Percentiles rank a stretch among this genome's conserved stretches.
Conservation (phyloP, 495 filamentous ascomycete genomes). For the Lasiosphaeriaceae sp. region DNA sequence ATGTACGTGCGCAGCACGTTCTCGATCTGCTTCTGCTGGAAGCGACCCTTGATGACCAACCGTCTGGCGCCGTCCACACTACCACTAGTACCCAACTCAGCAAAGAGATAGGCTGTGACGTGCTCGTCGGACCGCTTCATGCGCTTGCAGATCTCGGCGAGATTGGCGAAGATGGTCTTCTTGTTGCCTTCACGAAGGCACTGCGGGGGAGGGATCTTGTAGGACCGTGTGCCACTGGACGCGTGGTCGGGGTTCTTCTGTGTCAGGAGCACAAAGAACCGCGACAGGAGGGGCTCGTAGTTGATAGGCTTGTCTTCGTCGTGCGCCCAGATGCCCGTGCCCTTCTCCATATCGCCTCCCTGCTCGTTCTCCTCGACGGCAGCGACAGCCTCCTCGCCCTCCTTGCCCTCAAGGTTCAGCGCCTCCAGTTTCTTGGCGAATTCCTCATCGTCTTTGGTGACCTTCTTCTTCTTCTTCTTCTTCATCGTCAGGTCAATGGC, state of each 20-base stretch:
- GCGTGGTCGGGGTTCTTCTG: constrained; percentile 93
- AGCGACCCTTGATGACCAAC: constrained; percentile 96
- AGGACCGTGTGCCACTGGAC: constrained; percentile 80
- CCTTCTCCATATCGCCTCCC: constrained; percentile 76
- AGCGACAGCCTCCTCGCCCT: constrained; percentile 45
- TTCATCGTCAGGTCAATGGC: constrained; percentile 66
- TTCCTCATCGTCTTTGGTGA: constrained; percentile 58
- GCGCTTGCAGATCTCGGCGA: constrained; percentile 55
- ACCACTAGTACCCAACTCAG: constrained; percentile 94
- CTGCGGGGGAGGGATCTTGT: constrained; percentile 99
- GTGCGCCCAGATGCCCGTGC: constrained; percentile 92
- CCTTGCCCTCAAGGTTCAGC: constrained; percentile 76
- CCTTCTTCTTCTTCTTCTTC: constrained; percentile 97
- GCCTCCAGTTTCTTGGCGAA: constrained; percentile 59
- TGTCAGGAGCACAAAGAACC: constrained; percentile 90
- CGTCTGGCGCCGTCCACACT: constrained; percentile 89
- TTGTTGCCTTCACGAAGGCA: constrained; percentile 99
- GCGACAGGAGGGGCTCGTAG: constrained; percentile 77
- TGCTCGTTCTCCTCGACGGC: constrained; percentile 43
- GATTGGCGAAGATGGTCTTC: constrained; percentile 99
- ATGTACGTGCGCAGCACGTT: constrained; percentile 79
- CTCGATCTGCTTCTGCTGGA: constrained; percentile 98
- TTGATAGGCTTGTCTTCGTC: constrained; percentile 68
- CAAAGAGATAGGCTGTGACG: constrained; percentile 94
- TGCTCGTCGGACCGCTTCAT: constrained; percentile 98